Conservation (phyloP, 495 filamentous ascomycete species). For the Talaromyces nanjingensis region DNA sequence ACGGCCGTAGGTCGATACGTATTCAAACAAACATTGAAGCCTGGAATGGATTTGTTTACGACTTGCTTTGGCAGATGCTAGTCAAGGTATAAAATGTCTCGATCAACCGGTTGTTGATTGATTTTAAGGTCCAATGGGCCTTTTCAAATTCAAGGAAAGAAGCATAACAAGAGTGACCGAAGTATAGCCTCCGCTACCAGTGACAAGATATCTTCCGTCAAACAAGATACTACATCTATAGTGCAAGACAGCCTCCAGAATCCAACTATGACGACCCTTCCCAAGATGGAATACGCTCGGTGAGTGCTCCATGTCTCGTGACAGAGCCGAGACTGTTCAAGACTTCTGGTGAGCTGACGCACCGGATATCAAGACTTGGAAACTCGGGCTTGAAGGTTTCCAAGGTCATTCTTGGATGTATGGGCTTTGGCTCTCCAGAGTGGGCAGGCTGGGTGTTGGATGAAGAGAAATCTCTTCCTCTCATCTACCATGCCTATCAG, state of each 20-base stretch:
- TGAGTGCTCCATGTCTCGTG: neutral
- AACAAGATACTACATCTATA: too few species aligned
- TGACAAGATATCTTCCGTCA: too few species aligned
- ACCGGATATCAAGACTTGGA: neutral
- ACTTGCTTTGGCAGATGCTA: neutral
- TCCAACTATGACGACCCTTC: neutral
- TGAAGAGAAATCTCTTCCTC: constrained; percentile 8
- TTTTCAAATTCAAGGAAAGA: neutral
- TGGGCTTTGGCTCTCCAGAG: neutral
- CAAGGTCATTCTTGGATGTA: neutral
- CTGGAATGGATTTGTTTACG: too few species aligned
- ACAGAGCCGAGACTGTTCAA: neutral
- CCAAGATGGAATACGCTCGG: neutral
- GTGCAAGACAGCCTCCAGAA: neutral
- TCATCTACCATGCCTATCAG: constrained; percentile 6
- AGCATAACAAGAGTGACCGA: neutral
- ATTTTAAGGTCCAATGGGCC: neutral
- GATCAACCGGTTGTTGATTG: neutral
- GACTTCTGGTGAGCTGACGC: neutral
- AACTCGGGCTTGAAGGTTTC: neutral
- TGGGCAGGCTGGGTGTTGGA: neutral
- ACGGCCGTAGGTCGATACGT: too few species aligned
- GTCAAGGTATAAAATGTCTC: neutral
- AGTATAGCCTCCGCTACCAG: too few species aligned
- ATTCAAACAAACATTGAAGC: too few species aligned